Conservation (phyloP, 2,329 filamentous ascomycete genomes). For the Venturia pyrina region DNA sequence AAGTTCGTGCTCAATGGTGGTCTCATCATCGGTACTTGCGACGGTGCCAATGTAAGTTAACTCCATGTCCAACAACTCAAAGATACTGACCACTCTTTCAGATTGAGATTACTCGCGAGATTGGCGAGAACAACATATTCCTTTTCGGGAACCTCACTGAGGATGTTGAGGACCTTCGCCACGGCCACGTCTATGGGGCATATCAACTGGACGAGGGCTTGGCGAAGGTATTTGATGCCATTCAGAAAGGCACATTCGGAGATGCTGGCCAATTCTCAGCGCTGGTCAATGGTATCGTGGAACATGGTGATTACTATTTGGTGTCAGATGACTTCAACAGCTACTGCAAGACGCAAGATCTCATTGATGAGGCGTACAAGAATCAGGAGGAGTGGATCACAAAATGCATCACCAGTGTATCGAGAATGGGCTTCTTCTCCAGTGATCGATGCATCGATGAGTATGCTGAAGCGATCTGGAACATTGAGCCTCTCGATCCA, state of each 20-base stretch:
- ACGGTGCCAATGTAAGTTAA: conserved; percentile 83
- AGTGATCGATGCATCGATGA: conserved; percentile 93
- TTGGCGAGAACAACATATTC: conserved; percentile 96
- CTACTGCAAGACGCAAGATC: conserved; percentile 80
- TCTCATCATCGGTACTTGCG: conserved; percentile 93
- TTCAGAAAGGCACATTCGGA: conserved; percentile 73
- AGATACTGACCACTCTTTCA: conserved; percentile 20
- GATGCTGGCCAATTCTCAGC: conserved; percentile 69
- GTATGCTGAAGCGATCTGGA: conserved; percentile 97
- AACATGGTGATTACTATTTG: conserved; percentile 95
- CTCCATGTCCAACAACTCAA: not conserved
- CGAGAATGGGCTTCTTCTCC: conserved; percentile 95
- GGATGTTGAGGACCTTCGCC: conserved; percentile 91
- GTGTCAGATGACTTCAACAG: conserved; percentile 96
- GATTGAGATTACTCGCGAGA: conserved; percentile 97
- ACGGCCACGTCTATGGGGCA: conserved; percentile 73
- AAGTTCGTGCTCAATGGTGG: conserved; percentile 98
- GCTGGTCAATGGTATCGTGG: conserved; percentile 72
- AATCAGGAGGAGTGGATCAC: conserved; percentile 88
- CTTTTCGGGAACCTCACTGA: conserved; percentile 93
- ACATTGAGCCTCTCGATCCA: conserved; percentile 67
- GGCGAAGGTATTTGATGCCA: conserved; percentile 70
- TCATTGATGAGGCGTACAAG: conserved; percentile 86
- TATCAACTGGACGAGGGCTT: conserved; percentile 71
- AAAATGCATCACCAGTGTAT: conserved; percentile 80